Evolutionary conservation across 192 early-diverging fungal species (phyloP).

Genomic region (Phlyctochytrium arcticum): DNA sequence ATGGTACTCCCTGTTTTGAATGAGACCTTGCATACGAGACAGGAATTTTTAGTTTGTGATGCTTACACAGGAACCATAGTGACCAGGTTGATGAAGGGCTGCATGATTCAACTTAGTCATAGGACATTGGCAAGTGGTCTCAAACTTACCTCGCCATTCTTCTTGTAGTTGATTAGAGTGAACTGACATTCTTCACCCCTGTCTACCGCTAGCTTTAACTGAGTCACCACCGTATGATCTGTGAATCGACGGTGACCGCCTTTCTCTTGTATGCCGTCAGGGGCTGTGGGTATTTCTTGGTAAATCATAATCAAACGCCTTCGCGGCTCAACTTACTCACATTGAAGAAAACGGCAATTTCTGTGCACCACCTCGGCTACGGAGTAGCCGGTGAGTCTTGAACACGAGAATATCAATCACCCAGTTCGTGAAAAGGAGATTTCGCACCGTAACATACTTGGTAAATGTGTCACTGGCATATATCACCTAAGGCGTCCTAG

Average conservation of each 20-base stretch:
- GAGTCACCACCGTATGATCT: constrained; percentile 37
- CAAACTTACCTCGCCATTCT: constrained; percentile 51
- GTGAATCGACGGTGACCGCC: constrained; percentile 38
- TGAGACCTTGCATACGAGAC: constrained; percentile 2
- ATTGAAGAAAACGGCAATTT: constrained; percentile 50
- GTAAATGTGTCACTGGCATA: constrained; percentile 65
- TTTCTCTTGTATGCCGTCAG: constrained; percentile 42
- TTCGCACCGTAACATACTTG: constrained; percentile 24
- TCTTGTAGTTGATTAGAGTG: constrained; percentile 64
- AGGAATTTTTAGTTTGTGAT: too few species aligned
- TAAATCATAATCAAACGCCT: neutral
- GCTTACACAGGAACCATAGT: constrained; percentile 57
- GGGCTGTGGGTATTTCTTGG: neutral
- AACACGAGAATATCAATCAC: too few species aligned
- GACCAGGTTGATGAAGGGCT: constrained; percentile 65
- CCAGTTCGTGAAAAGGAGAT: too few species aligned
- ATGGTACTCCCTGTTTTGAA: constrained; percentile 18
- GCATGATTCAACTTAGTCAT: neutral
- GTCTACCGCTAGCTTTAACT: constrained; percentile 47
- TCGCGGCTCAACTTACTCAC: neutral
- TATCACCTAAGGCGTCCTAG: too few species aligned
- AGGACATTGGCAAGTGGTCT: neutral
- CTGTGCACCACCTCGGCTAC: constrained; percentile 37
- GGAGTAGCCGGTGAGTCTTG: constrained; percentile 49
- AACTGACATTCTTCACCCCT: constrained; percentile 60